Conservation (phyloP, 2,329 filamentous ascomycete species). For the Penicillium sp. region DNA sequence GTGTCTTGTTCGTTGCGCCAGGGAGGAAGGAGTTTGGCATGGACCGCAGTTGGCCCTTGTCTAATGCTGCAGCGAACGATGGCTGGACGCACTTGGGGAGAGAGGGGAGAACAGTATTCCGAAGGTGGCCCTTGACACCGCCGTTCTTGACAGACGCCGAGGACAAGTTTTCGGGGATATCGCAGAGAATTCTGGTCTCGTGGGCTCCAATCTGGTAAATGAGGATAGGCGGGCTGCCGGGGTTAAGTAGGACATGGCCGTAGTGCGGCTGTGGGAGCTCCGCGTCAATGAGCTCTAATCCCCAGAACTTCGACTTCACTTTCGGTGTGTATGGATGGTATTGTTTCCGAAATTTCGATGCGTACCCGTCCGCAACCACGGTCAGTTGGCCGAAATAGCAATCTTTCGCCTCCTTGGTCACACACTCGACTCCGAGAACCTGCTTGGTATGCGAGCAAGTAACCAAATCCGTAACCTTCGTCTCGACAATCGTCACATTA, state of each 20-base stretch:
- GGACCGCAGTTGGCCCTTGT: conserved; percentile 76
- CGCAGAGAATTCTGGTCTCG: conserved; percentile 88
- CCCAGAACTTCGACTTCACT: conserved; percentile 88
- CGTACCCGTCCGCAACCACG: conserved; percentile 89
- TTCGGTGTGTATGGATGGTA: conserved; percentile 70
- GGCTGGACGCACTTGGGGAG: conserved; percentile 75
- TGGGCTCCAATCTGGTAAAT: conserved; percentile 96
- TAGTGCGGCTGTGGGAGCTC: conserved; percentile 74
- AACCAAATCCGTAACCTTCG: conserved; percentile 78
- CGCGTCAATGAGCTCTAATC: conserved; percentile 87
- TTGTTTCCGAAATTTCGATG: conserved; percentile 86
- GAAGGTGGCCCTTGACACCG: conserved; percentile 83
- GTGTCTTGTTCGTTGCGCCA: conserved; percentile 71
- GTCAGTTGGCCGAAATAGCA: conserved; percentile 89
- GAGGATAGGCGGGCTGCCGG: conserved; percentile 74
- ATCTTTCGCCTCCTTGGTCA: conserved; percentile 68
- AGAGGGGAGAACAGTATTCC: conserved; percentile 76
- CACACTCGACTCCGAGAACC: conserved; percentile 81
- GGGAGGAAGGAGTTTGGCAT: conserved; percentile 98
- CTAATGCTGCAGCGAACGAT: conserved; percentile 75
- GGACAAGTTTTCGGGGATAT: conserved; percentile 79
- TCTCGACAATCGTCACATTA: conserved; percentile 91
- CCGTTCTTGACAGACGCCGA: conserved; percentile 75
- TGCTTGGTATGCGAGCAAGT: conserved; percentile 70
- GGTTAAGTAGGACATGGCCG: conserved; percentile 84